A percentile compares a stretch with the other conserved stretches of the same genome.
These are phyloP conservation scores for Neurospora sublineolata DNA, from an alignment of 495 filamentous ascomycete species.

Conservation along the genomic window DNA sequence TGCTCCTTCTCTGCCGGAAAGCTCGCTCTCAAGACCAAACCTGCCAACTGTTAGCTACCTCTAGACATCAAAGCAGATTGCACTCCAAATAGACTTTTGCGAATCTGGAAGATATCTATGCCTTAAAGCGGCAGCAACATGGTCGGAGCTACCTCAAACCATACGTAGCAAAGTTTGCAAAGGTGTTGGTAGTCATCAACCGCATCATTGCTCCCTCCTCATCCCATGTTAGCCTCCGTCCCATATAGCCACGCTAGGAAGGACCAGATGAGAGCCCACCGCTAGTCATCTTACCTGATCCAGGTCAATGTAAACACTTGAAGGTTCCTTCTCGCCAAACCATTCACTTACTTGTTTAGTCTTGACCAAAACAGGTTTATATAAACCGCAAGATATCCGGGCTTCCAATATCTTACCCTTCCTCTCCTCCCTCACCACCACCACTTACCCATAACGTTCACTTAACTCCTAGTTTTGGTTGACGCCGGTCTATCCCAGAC, in stretches of 20 bases:
- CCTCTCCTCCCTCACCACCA: background rate
- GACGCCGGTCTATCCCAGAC: background rate
- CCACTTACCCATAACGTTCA: background rate
- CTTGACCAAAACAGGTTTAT: background rate
- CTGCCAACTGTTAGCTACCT: background rate
- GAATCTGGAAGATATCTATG: background rate
- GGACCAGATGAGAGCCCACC: background rate
- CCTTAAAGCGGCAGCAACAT: background rate
- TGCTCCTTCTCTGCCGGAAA: background rate
- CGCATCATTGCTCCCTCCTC: background rate
- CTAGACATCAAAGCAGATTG: background rate
- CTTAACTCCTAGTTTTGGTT: background rate
- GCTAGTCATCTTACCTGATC: background rate
- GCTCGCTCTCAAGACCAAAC: background rate
- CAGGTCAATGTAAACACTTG: background rate
- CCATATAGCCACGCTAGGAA: background rate
- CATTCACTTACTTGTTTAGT: background rate
- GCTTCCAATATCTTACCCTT: background rate
- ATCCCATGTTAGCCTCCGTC: background rate
- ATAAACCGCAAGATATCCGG: background rate
- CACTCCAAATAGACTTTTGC: background rate
- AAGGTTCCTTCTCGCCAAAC: background rate
- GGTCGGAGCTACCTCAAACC: background rate
- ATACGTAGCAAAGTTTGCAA: background rate
- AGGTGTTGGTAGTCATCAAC: background rate